Base-by-base conservation (phyloP, 495 filamentous ascomycete genomes). In the Penicillium argentinense region DNA sequence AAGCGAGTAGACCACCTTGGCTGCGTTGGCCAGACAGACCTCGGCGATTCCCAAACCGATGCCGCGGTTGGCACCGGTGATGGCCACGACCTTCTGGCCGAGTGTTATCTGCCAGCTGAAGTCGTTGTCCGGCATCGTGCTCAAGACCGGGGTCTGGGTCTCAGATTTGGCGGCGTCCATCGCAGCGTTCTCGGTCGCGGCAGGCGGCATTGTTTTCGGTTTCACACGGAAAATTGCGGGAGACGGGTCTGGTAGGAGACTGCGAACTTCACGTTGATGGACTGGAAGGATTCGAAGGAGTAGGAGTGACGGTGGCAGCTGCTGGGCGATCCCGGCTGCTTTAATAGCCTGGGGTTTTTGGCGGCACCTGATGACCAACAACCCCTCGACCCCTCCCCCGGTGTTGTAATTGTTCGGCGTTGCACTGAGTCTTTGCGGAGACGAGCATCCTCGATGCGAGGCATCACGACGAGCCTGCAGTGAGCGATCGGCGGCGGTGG, bases 161-260 rank as follows among this genome's bases (percentile, higher is more conserved):
- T 46, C 24, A 12, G 18, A 22, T 26, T 49, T 50, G 4, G 25
- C 24, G 18, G 44, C 43, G 29, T 53, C 51, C 1, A 38, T n/a
- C 12, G 43, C 6, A 13, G 34, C 21, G 26, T 27, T 55, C 12
- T 53, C 53, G 9, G 47, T 57, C 22, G 57, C 46, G 33, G 41
- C 47, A 9, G 57, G 53, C 33, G 57, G 50, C 58, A 58, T n/a
- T 53, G 28, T 9, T 53, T 38, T 23, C 11, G 41, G 3, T 22
- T 14, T 5, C 4, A n/a, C 11, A 7, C 5, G 11, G 21, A 27
- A 13, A 6, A 14, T 32, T 18, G 29, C 21, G 39, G 14, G 21
- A 9, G 22, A 32, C n/a, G n/a, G n/a, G 86, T 57, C 85, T 69
- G 7, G 66, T 68, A 52, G 74, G 74, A 8, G 75, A 77, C 12